Conservation (phyloP, 306 rosid species). For the Dryas drummondii region DNA sequence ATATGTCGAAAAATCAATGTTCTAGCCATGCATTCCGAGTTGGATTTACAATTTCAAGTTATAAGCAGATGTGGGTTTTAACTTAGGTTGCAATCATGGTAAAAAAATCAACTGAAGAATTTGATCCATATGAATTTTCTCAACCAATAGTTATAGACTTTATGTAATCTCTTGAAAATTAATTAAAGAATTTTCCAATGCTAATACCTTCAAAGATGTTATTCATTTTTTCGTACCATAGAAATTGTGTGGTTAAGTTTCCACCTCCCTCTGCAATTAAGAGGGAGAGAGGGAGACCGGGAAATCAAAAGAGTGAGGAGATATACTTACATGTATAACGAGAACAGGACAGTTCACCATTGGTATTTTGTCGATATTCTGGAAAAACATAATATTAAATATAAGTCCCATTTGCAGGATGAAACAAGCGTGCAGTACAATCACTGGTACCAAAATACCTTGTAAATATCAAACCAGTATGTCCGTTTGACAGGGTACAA, state of each 20-base stretch:
- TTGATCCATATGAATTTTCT: too few relatives aligned
- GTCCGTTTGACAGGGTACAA: constrained; percentile 87
- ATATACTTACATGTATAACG: constrained; percentile 80
- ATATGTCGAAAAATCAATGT: too few relatives aligned
- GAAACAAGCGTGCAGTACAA: constrained; percentile 17
- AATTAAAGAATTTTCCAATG: too few relatives aligned
- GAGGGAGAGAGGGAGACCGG: background rate
- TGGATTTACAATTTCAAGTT: too few relatives aligned
- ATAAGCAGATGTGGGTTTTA: too few relatives aligned
- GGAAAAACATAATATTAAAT: constrained; percentile 29
- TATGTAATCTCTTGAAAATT: background rate
- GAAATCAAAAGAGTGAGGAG: background rate
- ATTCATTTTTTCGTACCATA: background rate
- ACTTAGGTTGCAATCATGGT: too few relatives aligned
- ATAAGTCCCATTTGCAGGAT: constrained; percentile 23
- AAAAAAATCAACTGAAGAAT: too few relatives aligned
- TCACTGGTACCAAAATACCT: constrained; percentile 45
- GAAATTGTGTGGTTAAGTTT: background rate
- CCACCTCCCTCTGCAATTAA: background rate
- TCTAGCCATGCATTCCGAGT: too few relatives aligned
- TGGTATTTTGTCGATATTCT: constrained; percentile 86
- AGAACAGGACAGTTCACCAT: constrained; percentile 75
- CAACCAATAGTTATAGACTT: too few relatives aligned
- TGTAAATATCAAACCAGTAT: constrained; percentile 92
- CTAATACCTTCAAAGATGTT: background rate